phyloP scores from a whole-genome alignment of 805 yeast species.

The Saccharomyces jurei region DNA sequence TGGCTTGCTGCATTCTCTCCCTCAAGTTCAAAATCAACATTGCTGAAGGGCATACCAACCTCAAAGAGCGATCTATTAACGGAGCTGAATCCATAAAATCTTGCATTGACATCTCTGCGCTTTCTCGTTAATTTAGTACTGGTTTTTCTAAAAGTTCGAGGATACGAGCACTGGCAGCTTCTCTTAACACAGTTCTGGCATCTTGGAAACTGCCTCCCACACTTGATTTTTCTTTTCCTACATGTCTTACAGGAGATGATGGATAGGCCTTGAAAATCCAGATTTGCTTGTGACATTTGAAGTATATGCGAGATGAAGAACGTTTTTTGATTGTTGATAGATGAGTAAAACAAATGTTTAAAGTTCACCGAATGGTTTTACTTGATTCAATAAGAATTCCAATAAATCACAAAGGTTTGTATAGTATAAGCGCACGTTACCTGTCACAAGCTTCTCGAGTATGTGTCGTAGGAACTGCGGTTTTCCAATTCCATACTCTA shows the following conservation, averaged over 20 bases:
- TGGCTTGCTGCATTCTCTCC: slow-evolving; percentile 4
- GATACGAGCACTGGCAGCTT: slow-evolving; percentile 6
- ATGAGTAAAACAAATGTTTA: not conserved
- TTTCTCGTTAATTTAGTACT: slow-evolving; percentile 8
- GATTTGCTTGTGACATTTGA: slow-evolving; percentile 6
- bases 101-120: slow-evolving; percentile 6
- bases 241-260: slow-evolving; percentile 18
- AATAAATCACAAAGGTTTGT: not conserved
- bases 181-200: slow-evolving; percentile 8
- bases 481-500: not conserved
- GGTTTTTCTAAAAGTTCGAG: slow-evolving; percentile 7
- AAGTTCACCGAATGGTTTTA: not conserved
- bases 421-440: not conserved
- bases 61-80: slow-evolving; percentile 10
- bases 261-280: slow-evolving; percentile 14
- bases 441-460: not conserved
- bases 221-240: slow-evolving; percentile 7
- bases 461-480: not conserved
- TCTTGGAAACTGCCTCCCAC: slow-evolving; percentile 8
- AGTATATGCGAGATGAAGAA: not conserved
- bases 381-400: not conserved
- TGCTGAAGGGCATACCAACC: slow-evolving; percentile 11
- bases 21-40: slow-evolving; percentile 9
- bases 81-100: slow-evolving; percentile 10
- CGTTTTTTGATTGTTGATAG: not conserved